Evolutionary conservation across 2,329 filamentous ascomycete species (phyloP).

Genomic region (Hypocreales sp.): DNA sequence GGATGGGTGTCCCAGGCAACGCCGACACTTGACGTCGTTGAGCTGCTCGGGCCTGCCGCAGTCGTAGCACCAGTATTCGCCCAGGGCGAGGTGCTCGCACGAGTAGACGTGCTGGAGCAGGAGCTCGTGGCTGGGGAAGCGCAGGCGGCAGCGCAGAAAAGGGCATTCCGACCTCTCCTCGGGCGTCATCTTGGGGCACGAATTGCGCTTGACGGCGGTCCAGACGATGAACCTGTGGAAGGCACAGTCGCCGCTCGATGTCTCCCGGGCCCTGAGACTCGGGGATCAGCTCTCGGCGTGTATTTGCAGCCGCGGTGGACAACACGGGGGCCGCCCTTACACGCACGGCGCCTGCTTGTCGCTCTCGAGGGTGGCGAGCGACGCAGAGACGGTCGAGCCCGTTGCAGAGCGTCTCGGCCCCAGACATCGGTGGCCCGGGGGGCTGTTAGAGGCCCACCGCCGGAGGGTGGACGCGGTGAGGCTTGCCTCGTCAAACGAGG

Average conservation of each 20-base stretch:
- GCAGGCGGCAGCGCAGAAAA: conserved; percentile 32
- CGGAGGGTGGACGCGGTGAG: conserved; percentile 3
- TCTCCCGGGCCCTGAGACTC: conserved; percentile 24
- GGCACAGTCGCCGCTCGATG: conserved; percentile 31
- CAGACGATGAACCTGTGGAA: conserved; percentile 40
- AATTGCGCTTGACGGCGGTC: conserved; percentile 39
- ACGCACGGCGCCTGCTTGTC: conserved; percentile 4
- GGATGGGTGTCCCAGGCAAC: conserved; percentile 32
- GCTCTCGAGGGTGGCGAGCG: conserved; percentile 3
- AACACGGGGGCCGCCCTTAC: too few species aligned
- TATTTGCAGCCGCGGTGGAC: too few species aligned
- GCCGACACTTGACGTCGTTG: conserved; percentile 33
- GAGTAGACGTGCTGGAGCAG: conserved; percentile 37
- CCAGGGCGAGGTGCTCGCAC: conserved; percentile 21
- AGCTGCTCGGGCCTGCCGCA: conserved; percentile 36
- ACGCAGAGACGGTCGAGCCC: conserved; percentile 2
- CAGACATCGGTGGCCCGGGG: conserved; percentile 4
- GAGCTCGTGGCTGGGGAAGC: conserved; percentile 33
- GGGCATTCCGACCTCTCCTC: conserved; percentile 35
- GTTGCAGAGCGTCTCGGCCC: conserved; percentile 3
- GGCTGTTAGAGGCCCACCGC: conserved; percentile 4
- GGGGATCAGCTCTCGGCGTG: not conserved
- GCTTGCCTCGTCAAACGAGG: conserved; percentile 5
- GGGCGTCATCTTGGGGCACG: conserved; percentile 27
- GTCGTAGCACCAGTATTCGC: conserved; percentile 41